Percentiles rank a stretch among this genome's conserved stretches.
Conservation (phyloP, 164 flowering plant species). For the Hamamelis virginiana region DNA sequence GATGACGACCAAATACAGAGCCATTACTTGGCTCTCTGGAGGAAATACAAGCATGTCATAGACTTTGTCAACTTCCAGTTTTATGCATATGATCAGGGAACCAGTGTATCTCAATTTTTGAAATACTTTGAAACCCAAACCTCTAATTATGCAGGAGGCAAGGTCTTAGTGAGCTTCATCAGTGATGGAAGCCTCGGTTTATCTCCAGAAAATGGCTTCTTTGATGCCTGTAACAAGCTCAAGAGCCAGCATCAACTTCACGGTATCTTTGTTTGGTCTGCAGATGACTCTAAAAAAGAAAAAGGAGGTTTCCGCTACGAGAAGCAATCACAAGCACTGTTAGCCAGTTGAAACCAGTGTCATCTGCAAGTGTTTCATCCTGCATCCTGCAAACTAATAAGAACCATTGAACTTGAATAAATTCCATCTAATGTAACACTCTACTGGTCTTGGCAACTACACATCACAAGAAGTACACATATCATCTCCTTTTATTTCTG, state of each 20-base stretch:
- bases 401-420: no score
- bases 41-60: constrained; percentile 34
- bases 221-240: constrained; percentile 45
- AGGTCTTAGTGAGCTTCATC: constrained; percentile 41
- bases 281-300: constrained; percentile 50
- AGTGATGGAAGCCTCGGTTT: constrained; percentile 51
- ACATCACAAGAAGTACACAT: no score
- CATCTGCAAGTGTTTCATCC: no score
- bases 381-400: no score
- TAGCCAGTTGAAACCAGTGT: constrained; percentile 24
- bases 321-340: constrained; percentile 41
- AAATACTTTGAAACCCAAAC: constrained; percentile 34
- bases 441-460: no score
- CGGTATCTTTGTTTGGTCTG: constrained; percentile 65
- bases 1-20: constrained; percentile 43
- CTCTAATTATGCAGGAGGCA: constrained; percentile 43
- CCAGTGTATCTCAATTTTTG: constrained; percentile 46
- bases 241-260: constrained; percentile 34
- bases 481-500: no score
- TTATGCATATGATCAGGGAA: constrained; percentile 51
- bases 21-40: constrained; percentile 53
- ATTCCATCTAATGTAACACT: no score
- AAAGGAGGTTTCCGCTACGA: constrained; percentile 38
- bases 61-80: constrained; percentile 67
- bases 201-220: constrained; percentile 46